phyloP scores from a whole-genome alignment of 352 stramenopile genomes.

The Globisporangium nagaii region DNA sequence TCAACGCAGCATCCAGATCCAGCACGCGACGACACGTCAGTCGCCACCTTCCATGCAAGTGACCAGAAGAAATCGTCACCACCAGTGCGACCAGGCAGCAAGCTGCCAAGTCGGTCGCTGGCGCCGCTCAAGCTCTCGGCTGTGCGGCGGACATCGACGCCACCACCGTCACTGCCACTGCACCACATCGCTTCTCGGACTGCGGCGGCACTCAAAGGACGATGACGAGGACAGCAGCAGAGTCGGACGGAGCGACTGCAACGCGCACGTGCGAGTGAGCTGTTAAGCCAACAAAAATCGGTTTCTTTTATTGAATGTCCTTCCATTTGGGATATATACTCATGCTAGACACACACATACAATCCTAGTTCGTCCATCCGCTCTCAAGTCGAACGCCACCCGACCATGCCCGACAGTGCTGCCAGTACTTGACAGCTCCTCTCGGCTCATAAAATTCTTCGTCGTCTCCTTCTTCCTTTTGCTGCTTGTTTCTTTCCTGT shows the following conservation, averaged over 20 bases:
- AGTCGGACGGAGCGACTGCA: neutral
- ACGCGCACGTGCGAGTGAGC: neutral
- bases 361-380: conserved; percentile 3
- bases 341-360: conserved; percentile 1
- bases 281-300: neutral
- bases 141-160: neutral
- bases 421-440: neutral
- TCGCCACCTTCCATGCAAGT: too few relatives aligned
- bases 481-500: neutral
- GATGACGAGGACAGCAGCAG: too few relatives aligned
- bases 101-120: neutral
- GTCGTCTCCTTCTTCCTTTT: too few relatives aligned
- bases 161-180: neutral
- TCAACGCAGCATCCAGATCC: neutral
- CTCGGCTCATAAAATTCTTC: neutral
- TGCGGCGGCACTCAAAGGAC: conserved; percentile 1
- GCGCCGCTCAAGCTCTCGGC: neutral
- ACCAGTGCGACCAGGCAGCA: neutral
- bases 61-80: neutral
- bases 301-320: conserved; percentile 4
- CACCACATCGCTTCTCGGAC: neutral
- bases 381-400: neutral
- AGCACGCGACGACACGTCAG: neutral
- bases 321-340: conserved; percentile 1
- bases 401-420: neutral